Evolutionary conservation across 345 rosid species (phyloP).

Genomic region (Corymbia maculata): DNA sequence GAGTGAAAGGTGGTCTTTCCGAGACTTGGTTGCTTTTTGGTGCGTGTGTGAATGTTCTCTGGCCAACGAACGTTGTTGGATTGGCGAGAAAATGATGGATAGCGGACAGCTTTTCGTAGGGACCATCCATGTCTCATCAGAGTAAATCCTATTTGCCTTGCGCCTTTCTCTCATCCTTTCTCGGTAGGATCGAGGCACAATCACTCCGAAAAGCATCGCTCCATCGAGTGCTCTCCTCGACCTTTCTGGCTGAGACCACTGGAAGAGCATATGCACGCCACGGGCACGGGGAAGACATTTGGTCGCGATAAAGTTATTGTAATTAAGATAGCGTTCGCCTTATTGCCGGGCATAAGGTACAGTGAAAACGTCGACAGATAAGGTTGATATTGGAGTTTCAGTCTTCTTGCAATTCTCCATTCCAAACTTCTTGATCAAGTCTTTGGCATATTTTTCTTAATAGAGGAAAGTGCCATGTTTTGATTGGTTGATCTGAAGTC

Average conservation of each 20-base stretch:
- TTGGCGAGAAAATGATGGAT: background rate
- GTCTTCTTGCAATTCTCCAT: too few relatives aligned
- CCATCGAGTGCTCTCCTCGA: background rate
- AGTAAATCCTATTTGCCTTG: background rate
- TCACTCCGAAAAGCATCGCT: background rate
- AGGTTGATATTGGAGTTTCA: too few relatives aligned
- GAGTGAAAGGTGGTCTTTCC: background rate
- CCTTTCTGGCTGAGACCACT: background rate
- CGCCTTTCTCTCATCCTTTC: background rate
- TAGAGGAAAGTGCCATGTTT: too few relatives aligned
- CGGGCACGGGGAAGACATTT: background rate
- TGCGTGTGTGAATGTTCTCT: background rate
- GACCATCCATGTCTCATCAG: background rate
- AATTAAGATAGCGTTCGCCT: background rate
- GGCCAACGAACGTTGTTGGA: background rate
- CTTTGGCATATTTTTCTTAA: too few relatives aligned
- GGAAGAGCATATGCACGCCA: background rate
- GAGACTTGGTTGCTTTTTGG: background rate
- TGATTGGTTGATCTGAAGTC: too few relatives aligned
- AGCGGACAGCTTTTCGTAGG: background rate
- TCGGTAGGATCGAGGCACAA: background rate
- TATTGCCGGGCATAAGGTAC: rapidly evolving
- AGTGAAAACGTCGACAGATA: background rate
- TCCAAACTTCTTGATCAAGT: too few relatives aligned
- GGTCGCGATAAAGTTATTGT: background rate